Conservation (phyloP, 805 yeast species). For the Sporopachydermia lactativora region DNA sequence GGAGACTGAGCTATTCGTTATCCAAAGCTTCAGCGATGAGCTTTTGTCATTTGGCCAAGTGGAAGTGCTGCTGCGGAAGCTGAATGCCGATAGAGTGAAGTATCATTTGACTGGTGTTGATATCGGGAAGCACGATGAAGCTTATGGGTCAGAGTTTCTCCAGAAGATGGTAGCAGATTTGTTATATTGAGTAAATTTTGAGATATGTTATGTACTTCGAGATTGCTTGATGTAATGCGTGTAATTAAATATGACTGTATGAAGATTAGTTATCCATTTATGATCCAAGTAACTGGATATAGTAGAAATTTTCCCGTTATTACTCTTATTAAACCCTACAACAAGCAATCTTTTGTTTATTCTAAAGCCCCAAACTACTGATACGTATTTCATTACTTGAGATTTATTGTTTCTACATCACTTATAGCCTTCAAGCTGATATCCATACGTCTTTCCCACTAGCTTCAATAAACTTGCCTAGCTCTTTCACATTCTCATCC, state of each 20-base stretch:
- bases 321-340: too few relatives aligned
- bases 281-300: neutral
- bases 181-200: too few relatives aligned
- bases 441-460: constrained; percentile 58
- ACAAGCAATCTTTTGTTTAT: too few relatives aligned
- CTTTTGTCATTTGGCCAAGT: constrained; percentile 41
- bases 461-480: constrained; percentile 45
- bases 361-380: too few relatives aligned
- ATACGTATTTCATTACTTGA: too few relatives aligned
- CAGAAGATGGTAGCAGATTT: too few relatives aligned
- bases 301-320: constrained; percentile 1
- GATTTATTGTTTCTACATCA: too few relatives aligned
- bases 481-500: constrained; percentile 57
- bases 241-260: too few relatives aligned
- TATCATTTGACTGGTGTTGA: constrained; percentile 19
- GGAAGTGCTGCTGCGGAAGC: constrained; percentile 20
- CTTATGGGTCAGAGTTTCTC: neutral
- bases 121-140: constrained; percentile 51
- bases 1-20: constrained; percentile 20
- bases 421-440: too few relatives aligned
- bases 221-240: too few relatives aligned
- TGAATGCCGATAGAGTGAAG: constrained; percentile 14
- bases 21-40: constrained; percentile 60
- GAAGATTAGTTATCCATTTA: too few relatives aligned
- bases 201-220: too few relatives aligned